These are phyloP conservation scores for Suillus hirtellus DNA, from an alignment of 768 basidiomycete species.

Conservation along the genomic window DNA sequence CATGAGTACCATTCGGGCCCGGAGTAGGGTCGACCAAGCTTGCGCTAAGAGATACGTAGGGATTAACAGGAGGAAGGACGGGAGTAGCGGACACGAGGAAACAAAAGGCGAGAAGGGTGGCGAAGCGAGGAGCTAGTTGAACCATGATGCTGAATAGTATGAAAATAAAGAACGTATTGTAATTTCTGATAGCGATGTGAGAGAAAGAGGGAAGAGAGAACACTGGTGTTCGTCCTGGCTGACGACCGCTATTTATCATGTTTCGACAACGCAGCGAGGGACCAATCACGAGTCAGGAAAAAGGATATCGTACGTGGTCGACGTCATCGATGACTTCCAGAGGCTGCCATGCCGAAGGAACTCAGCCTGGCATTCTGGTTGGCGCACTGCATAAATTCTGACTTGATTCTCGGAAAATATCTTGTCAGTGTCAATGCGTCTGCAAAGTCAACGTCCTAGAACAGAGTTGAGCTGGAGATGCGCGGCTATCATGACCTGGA, in stretches of 20 bases:
- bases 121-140: conserved; percentile 30
- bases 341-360: conserved; percentile 8
- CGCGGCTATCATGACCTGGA: too few relatives aligned
- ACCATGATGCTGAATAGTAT: conserved; percentile 30
- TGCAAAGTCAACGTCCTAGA: too few relatives aligned
- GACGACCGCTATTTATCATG: conserved; percentile 23
- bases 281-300: neutral
- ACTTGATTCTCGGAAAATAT: neutral
- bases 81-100: conserved; percentile 20
- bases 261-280: conserved; percentile 7
- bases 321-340: neutral
- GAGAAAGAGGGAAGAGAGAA: conserved; percentile 12
- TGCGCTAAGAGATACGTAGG: neutral
- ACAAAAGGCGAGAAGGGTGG: conserved; percentile 30
- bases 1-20: neutral
- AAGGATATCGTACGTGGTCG: conserved; percentile 10
- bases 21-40: neutral
- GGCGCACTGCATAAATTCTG: neutral
- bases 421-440: too few relatives aligned
- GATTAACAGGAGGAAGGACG: conserved; percentile 13
- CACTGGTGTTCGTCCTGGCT: conserved; percentile 4
- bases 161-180: conserved; percentile 22
- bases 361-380: neutral
- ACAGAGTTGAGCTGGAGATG: too few relatives aligned
- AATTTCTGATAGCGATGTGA: conserved; percentile 13